Percentiles rank a stretch among this genome's conserved stretches.
Conservation (phyloP, 2,329 filamentous ascomycete genomes). For the Diaporthe aspalathi region DNA sequence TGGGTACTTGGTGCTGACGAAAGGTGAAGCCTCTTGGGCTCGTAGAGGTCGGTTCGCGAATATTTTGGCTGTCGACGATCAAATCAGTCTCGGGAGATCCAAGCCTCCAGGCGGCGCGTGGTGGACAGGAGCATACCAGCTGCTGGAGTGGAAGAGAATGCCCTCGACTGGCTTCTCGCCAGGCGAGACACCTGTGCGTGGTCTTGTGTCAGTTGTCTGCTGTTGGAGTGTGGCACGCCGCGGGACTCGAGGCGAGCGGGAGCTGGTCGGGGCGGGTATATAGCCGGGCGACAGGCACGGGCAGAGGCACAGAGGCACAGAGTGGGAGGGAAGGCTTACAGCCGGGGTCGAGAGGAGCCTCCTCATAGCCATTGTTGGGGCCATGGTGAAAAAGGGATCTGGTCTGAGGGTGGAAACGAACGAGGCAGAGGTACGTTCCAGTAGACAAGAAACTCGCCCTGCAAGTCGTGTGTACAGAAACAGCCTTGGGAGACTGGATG, state of each 20-base stretch:
- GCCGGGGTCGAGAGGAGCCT: constrained; percentile 67
- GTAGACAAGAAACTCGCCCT: constrained; percentile 42
- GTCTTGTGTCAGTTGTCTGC: constrained; percentile 42
- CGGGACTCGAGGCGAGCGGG: neutral
- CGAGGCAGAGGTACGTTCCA: constrained; percentile 38
- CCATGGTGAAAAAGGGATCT: constrained; percentile 54
- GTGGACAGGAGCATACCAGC: constrained; percentile 69
- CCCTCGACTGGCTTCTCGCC: constrained; percentile 74
- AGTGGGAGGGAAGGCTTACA: constrained; percentile 56
- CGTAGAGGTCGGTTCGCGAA: constrained; percentile 87
- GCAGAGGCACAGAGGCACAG: neutral
- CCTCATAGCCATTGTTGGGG: constrained; percentile 74
- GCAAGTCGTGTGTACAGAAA: constrained; percentile 33
- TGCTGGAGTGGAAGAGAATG: constrained; percentile 88
- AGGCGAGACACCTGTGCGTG: constrained; percentile 69
- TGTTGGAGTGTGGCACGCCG: constrained; percentile 30
- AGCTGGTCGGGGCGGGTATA: constrained; percentile 29
- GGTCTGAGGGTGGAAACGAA: constrained; percentile 43
- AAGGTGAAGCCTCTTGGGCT: constrained; percentile 91
- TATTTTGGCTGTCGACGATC: constrained; percentile 73
- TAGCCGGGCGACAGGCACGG: neutral
- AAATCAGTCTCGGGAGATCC: constrained; percentile 33
- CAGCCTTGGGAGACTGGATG: constrained; percentile 44
- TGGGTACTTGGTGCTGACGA: constrained; percentile 90
- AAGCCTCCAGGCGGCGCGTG: neutral